These are phyloP conservation scores for Apiotrichum laibachii DNA, from an alignment of 1,284 basidiomycete species.

Conservation along the genomic window DNA sequence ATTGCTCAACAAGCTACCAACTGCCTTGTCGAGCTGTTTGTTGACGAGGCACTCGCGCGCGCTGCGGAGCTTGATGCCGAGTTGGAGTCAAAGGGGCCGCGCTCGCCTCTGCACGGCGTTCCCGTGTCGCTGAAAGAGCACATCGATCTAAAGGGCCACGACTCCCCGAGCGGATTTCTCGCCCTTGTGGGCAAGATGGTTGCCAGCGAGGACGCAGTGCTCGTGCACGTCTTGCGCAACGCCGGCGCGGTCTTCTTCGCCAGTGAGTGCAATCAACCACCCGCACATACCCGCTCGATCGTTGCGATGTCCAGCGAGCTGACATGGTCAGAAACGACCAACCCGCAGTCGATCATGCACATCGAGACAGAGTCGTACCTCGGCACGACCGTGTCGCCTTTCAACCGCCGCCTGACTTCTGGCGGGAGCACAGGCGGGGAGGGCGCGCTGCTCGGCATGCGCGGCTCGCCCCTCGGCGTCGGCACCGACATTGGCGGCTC, in stretches of 20 bases:
- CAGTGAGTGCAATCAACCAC: no score
- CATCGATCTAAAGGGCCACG: slow-evolving; percentile 48
- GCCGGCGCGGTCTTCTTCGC: slow-evolving; percentile 31
- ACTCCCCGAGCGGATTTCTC: slow-evolving; percentile 26
- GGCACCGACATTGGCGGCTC: slow-evolving; percentile 53
- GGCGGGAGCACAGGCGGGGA: slow-evolving; percentile 53
- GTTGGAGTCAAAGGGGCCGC: slow-evolving; percentile 55
- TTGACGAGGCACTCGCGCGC: slow-evolving; percentile 59
- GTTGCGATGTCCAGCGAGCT: no score
- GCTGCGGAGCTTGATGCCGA: slow-evolving; percentile 62
- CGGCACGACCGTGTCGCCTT: slow-evolving; percentile 49
- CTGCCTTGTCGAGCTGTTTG: slow-evolving; percentile 66
- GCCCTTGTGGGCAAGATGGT: slow-evolving; percentile 19
- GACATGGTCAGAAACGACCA: slow-evolving; percentile 21
- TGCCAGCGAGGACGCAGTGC: slow-evolving; percentile 13
- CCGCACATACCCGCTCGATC: no score
- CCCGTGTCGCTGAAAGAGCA: slow-evolving; percentile 61
- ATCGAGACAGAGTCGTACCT: slow-evolving; percentile 32
- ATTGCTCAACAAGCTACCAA: slow-evolving; percentile 54
- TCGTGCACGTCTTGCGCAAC: slow-evolving; percentile 24
- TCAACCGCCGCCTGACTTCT: slow-evolving; percentile 43
- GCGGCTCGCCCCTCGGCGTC: slow-evolving; percentile 33
- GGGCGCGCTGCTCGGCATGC: slow-evolving; percentile 48
- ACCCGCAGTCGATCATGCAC: slow-evolving; percentile 34
- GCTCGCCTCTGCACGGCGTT: slow-evolving; percentile 61